Conservation (phyloP, 495 filamentous ascomycete genomes). For the Penicillium desertorum region DNA sequence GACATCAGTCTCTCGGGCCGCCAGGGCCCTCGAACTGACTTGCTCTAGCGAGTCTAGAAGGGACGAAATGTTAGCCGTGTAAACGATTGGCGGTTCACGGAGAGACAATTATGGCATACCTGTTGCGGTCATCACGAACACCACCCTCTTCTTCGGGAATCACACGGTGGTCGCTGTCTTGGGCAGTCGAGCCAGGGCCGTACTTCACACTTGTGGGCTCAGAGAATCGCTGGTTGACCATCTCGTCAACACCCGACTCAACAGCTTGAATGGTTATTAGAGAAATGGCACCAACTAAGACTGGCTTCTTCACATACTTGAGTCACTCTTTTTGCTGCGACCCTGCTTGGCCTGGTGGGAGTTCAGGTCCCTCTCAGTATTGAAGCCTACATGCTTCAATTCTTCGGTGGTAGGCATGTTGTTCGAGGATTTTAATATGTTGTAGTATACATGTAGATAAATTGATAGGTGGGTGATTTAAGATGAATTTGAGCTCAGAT, state of each 20-base stretch:
- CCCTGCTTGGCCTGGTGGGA: constrained; percentile 52
- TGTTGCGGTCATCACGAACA: constrained; percentile 44
- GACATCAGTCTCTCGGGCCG: constrained; percentile 45
- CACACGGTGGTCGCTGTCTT: constrained; percentile 51
- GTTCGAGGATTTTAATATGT: not conserved
- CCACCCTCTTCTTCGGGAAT: constrained; percentile 56
- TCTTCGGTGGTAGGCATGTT: constrained; percentile 42
- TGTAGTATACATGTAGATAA: not conserved
- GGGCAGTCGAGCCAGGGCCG: constrained; percentile 46
- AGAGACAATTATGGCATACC: constrained; percentile 25
- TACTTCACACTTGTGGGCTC: constrained; percentile 42
- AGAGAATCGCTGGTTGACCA: constrained; percentile 46
- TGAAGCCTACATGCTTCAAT: constrained; percentile 35
- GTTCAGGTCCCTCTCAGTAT: constrained; percentile 56
- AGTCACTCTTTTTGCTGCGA: constrained; percentile 42
- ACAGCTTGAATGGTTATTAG: constrained; percentile 31
- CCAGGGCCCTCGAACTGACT: constrained; percentile 51
- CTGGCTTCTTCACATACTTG: constrained; percentile 35
- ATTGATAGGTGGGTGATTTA: not conserved
- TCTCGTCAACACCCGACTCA: constrained; percentile 55
- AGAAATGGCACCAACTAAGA: not conserved
- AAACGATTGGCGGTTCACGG: not conserved
- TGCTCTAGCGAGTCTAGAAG: constrained; percentile 42
- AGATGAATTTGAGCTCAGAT: not conserved
- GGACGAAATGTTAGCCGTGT: constrained; percentile 9